Percentiles rank a stretch among this genome's conserved stretches.
Evolutionary conservation across 148 eudicot species (phyloP).

Genomic region (Chenopodium quinoa): DNA sequence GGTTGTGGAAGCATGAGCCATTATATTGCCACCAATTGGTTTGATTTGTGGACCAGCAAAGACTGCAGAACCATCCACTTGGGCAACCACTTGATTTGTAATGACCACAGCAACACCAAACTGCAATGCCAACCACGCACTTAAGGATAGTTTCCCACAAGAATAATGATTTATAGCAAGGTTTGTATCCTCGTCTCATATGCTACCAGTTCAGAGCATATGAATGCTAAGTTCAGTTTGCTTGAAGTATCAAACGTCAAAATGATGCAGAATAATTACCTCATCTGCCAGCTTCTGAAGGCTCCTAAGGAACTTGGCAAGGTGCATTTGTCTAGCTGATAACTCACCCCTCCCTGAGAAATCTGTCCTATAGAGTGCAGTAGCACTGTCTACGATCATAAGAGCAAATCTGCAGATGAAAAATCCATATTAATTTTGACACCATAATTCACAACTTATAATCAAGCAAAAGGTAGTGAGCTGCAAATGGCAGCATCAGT

Average conservation of each 20-base stretch:
- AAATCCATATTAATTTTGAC: not conserved
- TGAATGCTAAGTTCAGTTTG: not conserved
- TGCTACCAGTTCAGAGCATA: not conserved
- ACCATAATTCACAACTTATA: not conserved
- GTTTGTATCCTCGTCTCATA: not conserved
- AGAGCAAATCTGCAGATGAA: slow-evolving; percentile 74
- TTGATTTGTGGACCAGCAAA: slow-evolving; percentile 95
- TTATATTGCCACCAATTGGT: slow-evolving; percentile 97
- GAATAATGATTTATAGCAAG: not conserved
- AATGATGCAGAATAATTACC: slow-evolving; percentile 35
- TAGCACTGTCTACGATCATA: slow-evolving; percentile 96
- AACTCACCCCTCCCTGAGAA: slow-evolving; percentile 98
- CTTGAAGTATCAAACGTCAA: not conserved
- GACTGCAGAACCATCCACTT: slow-evolving; percentile 94
- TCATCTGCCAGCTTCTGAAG: slow-evolving; percentile 96
- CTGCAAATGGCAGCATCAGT: not conserved
- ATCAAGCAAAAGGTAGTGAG: slow-evolving; percentile 1
- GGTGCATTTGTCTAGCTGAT: slow-evolving; percentile 97
- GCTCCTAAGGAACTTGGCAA: slow-evolving; percentile 90
- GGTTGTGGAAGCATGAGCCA: slow-evolving; percentile 98
- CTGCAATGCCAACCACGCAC: slow-evolving; percentile 30
- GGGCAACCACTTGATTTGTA: slow-evolving; percentile 94
- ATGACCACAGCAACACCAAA: slow-evolving; percentile 96
- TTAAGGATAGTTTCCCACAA: not conserved
- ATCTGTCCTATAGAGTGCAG: slow-evolving; percentile 94